Conservation (phyloP, 768 basidiomycete species). For the Collybia sp. region DNA sequence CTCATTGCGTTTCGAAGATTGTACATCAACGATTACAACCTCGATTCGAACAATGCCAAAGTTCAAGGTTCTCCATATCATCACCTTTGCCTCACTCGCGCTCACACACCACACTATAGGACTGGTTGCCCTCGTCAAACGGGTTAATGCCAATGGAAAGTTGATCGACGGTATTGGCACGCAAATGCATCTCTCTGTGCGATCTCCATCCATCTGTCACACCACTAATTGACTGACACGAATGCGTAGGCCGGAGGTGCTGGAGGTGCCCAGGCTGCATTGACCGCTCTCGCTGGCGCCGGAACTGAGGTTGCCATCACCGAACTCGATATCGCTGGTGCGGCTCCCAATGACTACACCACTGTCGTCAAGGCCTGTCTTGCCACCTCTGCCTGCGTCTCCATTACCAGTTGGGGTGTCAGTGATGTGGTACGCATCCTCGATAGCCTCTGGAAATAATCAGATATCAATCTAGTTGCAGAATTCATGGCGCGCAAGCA, state of each 20-base stretch:
- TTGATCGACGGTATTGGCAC: constrained; percentile 49
- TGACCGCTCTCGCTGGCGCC: constrained; percentile 38
- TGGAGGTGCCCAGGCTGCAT: constrained; percentile 35
- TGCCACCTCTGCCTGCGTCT: constrained; percentile 33
- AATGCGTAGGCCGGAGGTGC: constrained; percentile 29
- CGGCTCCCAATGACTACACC: constrained; percentile 35
- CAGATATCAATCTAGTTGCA: constrained; percentile 3
- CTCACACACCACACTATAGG: constrained; percentile 10
- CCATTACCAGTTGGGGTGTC: constrained; percentile 48
- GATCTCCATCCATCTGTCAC: not conserved
- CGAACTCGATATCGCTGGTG: constrained; percentile 37
- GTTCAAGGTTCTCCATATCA: constrained; percentile 23
- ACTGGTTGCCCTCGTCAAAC: constrained; percentile 29
- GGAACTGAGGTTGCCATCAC: constrained; percentile 45
- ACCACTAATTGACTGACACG: not conserved
- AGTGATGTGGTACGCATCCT: constrained; percentile 33
- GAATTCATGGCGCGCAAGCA: constrained; percentile 22
- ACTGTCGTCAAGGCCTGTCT: constrained; percentile 44
- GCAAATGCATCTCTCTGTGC: constrained; percentile 37
- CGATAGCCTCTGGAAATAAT: not conserved
- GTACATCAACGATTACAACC: constrained; percentile 42
- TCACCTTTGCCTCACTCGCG: constrained; percentile 3
- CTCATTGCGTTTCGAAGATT: constrained; percentile 12
- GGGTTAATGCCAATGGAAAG: constrained; percentile 28
- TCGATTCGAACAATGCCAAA: constrained; percentile 47